Base-by-base conservation (phyloP, 176 grass and related monocot species). In the Metroxylon sagu region DNA sequence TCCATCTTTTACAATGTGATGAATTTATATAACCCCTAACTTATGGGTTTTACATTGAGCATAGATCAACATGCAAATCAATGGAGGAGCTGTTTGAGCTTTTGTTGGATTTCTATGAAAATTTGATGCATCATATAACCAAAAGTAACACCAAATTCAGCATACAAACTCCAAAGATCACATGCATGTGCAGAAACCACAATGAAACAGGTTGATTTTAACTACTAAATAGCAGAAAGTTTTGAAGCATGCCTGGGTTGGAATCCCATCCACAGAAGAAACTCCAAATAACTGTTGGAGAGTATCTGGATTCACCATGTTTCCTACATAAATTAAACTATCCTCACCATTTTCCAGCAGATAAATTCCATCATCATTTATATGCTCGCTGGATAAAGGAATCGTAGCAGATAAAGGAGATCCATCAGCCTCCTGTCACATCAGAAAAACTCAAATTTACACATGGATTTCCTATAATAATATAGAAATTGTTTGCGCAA, bases 341-440 rank as follows among this genome's bases (percentile, higher is more conserved):
- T 95, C 84, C 59, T 95, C 89, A 66, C 89, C 89, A 71, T 95
- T 95, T 79, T 95, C 89, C 48, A 95, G 75, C 29, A 95, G 80
- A 79, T 84, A 95, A 60, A 88, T 53, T 68, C 89, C 89, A 70
- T 88, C 81, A 26, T 95, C 89, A 53, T 10, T 57, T 55, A 85
- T 28, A 65, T 95, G 74, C 74, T 88, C 89, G 67, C 85, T 88
- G 26, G 85, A 88, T 27, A 95, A 81, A 74, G 86, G 79, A 70
- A 95, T 61, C 49, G 62, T 61, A 51, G 75, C 52, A 69, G 77
- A 71, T 66, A 88, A 28, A 72, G 81, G 51, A 18, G 89, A 84
- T 43, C 82, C 83, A 74, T 78, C 77, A 4, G 85, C 78, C 55
- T 63, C 89, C 89, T 95, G 75, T 29, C 21, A 18, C 56, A 82